These are phyloP conservation scores for Digitaria exilis DNA, from an alignment of 202 grass and related monocot species.

Conservation along the genomic window DNA sequence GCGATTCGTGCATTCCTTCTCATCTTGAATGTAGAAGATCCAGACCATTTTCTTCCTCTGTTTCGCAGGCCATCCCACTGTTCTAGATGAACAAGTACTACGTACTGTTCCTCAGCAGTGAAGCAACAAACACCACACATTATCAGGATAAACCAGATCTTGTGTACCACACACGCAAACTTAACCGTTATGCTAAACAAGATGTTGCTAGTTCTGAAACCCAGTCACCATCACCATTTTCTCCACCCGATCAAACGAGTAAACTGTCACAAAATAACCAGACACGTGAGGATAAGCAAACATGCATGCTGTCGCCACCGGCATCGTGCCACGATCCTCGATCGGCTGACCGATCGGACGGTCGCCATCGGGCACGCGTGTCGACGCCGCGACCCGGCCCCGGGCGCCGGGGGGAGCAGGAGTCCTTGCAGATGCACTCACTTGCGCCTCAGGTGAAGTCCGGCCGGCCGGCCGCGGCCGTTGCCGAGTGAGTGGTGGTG, in stretches of 20 bases:
- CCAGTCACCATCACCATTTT: not conserved
- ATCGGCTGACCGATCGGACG: not conserved
- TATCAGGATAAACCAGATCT: no score
- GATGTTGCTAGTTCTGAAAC: not conserved
- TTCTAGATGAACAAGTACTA: not conserved
- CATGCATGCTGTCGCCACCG: not conserved
- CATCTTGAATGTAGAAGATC: not conserved
- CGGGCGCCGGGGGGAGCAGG: not conserved
- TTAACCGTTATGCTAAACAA: not conserved
- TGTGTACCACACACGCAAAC: not conserved
- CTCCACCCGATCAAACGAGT: not conserved
- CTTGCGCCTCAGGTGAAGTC: not conserved
- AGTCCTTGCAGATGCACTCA: not conserved
- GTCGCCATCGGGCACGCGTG: not conserved
- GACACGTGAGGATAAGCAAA: not conserved
- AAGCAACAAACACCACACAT: not conserved
- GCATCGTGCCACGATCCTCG: not conserved
- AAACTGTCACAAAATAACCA: no score
- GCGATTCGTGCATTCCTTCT: not conserved
- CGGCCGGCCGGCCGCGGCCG: no score
- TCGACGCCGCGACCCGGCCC: not conserved
- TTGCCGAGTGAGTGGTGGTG: not conserved
- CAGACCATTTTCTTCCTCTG: not conserved
- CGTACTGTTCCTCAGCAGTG: not conserved
- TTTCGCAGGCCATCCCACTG: not conserved